Percentiles rank a stretch among this genome's conserved stretches.
Conservation (phyloP, 257 asterid species). For the Solanum sejunctum region DNA sequence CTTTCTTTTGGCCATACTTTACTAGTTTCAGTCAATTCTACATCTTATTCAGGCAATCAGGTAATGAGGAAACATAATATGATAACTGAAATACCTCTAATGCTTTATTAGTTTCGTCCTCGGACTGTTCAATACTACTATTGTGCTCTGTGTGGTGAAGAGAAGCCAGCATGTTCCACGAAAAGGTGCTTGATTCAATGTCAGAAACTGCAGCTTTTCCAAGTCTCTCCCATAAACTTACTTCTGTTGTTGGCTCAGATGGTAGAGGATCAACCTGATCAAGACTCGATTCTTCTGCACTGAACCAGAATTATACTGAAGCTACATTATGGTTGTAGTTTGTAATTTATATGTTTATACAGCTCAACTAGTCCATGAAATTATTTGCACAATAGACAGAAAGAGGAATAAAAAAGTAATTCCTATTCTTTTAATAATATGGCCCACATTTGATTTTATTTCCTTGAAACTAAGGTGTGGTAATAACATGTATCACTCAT, state of each 20-base stretch:
- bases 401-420: neutral
- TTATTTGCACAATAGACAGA: neutral
- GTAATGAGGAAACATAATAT: neutral
- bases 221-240: slow-evolving; percentile 86
- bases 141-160: slow-evolving; percentile 91
- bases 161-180: slow-evolving; percentile 81
- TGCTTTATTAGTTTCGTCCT: slow-evolving; percentile 85
- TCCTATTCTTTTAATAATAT: neutral
- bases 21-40: neutral
- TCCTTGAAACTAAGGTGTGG: neutral
- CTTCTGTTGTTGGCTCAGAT: slow-evolving; percentile 57
- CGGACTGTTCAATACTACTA: slow-evolving; percentile 80
- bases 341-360: neutral
- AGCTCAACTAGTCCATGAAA: neutral
- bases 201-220: slow-evolving; percentile 77
- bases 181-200: slow-evolving; percentile 70
- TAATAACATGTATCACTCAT: neutral
- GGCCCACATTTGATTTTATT: neutral
- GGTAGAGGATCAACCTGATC: slow-evolving; percentile 36
- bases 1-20: neutral
- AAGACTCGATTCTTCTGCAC: slow-evolving; percentile 44
- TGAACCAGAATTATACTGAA: slow-evolving; percentile 18
- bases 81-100: slow-evolving; percentile 48
- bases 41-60: neutral
- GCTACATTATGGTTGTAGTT: neutral